Evolutionary conservation across 495 filamentous ascomycete genomes (phyloP), one percentile per base, ranked within the genome.

Genomic region (Hypoxylon subgilvum): DNA sequence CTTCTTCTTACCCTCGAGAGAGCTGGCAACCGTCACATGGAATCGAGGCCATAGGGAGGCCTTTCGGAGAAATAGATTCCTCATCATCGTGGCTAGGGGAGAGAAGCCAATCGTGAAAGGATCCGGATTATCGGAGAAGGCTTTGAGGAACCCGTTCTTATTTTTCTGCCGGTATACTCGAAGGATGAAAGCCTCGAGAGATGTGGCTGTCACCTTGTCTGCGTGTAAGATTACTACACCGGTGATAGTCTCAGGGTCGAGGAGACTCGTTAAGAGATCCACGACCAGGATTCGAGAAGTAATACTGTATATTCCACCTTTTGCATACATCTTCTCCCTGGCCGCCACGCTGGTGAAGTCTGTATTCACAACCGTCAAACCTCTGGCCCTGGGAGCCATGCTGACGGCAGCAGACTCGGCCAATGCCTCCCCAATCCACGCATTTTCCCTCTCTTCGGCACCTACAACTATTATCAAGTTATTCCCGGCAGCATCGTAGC

Each of bases 231-330:
- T 83, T 30, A 98, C 74, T 46, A 98, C 71, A 1, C 94, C 94
- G 4, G 92, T 96, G 52, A 98, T 86, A 19, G 83, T 94, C 60
- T 90, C 87, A 0, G 92, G 85, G 60, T 92, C 81, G 38, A 97
- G 76, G 42, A 97, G 81, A 81, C 83, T 84, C 23, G 91, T 94
- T 54, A 98, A 72, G 47, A 97, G 78, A 74, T 98, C 94, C 18
- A 96, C 90, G 7, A 97, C 89, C 48, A 98, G 73, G 58, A 98
- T 98, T 62, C 92, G 89, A 30, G 91, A 96, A 22, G 94, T 98
- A 65, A 97, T 88, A 80, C 93, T 96, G 74, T 96, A 89, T 69
- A 97, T 89, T 45, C 94, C 94, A 19, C 94, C 94, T 52, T 85
- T 78, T 1, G 83, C 74, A 75, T 98, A 98, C 76, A 96, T 86